Conservation (phyloP, 2,329 filamentous ascomycete species). For the Scleromitrula shiraiana region DNA sequence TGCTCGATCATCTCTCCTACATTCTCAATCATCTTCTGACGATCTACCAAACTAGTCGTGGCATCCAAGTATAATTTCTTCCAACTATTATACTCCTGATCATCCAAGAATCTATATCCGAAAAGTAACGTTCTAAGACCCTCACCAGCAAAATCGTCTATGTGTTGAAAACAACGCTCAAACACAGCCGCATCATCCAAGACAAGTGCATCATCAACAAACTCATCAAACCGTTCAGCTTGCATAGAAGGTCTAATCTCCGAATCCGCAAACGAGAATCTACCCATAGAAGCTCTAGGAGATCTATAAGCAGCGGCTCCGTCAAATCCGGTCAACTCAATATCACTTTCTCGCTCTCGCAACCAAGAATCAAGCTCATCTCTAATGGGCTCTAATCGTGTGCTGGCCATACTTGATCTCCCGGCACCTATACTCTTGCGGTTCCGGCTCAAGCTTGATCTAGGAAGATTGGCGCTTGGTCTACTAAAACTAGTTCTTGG, state of each 20-base stretch:
- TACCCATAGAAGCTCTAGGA: slow-evolving; percentile 34
- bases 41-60: slow-evolving; percentile 71
- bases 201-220: slow-evolving; percentile 52
- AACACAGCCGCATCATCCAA: slow-evolving; percentile 45
- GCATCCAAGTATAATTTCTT: slow-evolving; percentile 70
- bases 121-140: slow-evolving; percentile 81
- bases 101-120: slow-evolving; percentile 67
- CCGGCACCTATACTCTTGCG: slow-evolving; percentile 22
- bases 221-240: slow-evolving; percentile 45
- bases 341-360: slow-evolving; percentile 35
- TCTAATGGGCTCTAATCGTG: slow-evolving; percentile 30
- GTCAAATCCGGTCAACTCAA: slow-evolving; percentile 35
- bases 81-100: slow-evolving; percentile 68
- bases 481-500: slow-evolving; percentile 24
- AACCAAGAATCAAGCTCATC: slow-evolving; percentile 31
- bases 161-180: slow-evolving; percentile 77
- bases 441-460: slow-evolving; percentile 10
- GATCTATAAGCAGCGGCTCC: slow-evolving; percentile 32
- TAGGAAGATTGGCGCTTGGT: slow-evolving; percentile 15
- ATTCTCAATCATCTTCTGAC: slow-evolving; percentile 70
- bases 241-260: slow-evolving; percentile 29
- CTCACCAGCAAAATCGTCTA: slow-evolving; percentile 82
- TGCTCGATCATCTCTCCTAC: slow-evolving; percentile 76
- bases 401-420: slow-evolving; percentile 24
- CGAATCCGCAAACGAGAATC: slow-evolving; percentile 24